Evolutionary conservation across 768 basidiomycete species (phyloP).

Genomic region (Neoboletus subvelutipes): DNA sequence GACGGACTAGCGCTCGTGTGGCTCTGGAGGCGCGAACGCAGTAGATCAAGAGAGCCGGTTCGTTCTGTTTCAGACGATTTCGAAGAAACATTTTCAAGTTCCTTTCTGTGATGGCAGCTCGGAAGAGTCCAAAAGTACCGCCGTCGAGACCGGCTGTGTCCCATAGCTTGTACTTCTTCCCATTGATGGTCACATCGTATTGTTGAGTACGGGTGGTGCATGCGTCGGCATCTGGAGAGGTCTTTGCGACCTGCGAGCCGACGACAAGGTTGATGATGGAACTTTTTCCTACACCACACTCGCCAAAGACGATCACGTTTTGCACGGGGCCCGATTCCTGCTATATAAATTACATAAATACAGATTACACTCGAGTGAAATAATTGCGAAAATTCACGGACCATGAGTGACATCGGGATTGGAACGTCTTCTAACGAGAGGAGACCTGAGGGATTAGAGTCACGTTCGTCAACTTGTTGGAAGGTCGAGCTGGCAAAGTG

Average conservation of each 20-base stretch:
- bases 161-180: slow-evolving; percentile 25
- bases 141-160: slow-evolving; percentile 40
- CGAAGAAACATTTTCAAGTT: slow-evolving; percentile 34
- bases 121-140: slow-evolving; percentile 24
- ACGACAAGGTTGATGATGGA: slow-evolving; percentile 42
- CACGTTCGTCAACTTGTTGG: neutral
- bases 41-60: slow-evolving; percentile 42
- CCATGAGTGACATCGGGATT: slow-evolving; percentile 5
- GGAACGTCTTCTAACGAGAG: neutral
- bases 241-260: slow-evolving; percentile 28
- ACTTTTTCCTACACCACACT: slow-evolving; percentile 44
- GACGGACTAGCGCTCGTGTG: slow-evolving; percentile 37
- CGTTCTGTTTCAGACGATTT: slow-evolving; percentile 32
- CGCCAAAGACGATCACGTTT: slow-evolving; percentile 47
- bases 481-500: neutral
- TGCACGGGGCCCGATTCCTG: slow-evolving; percentile 1
- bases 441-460: neutral
- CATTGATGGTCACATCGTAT: slow-evolving; percentile 27
- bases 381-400: slow-evolving; percentile 8
- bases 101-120: slow-evolving; percentile 24
- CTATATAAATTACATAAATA: slow-evolving; percentile 8
- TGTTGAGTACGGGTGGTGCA: slow-evolving; percentile 34
- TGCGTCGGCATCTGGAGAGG: slow-evolving; percentile 34
- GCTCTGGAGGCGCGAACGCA: slow-evolving; percentile 41
- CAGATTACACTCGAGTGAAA: neutral